Base-by-base conservation (phyloP, 768 basidiomycete species). In the Hygrophoropsis aurantiaca region DNA sequence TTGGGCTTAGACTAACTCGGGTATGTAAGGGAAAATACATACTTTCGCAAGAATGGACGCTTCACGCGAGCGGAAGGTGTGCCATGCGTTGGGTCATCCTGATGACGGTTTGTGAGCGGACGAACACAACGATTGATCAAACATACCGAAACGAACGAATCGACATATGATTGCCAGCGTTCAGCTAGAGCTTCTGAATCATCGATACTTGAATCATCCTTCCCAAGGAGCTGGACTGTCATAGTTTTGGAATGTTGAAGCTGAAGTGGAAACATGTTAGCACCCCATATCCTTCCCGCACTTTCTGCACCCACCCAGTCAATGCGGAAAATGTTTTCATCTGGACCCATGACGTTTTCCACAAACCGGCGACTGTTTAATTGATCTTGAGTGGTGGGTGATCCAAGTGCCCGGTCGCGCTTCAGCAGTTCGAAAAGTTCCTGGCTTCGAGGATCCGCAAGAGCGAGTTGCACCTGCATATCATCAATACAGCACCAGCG, bases 151-250 rank as follows among this genome's bases (percentile, higher is more conserved):
- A 86, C 83, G 60, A 79, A 91, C 0, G 86, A 81, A 44, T 89
- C 84, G 44, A 91, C 79, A 60, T 91, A 91, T 0, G 78, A 70
- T 54, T 89, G 84, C 89, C 89, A 92, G 33, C 88, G 75, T 4
- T 82, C 85, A 10, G 82, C 85, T 46, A 86, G 65, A 15, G 85
- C 82, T 56, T 90, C 88, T 0, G 85, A 80, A 57, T 91, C 87
- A 49, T 90, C 87, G 26, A 80, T 77, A 49, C 75, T 81, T 11
- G 81, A 79, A 56, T 89, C 87, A 43, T 90, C 89, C 58, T 90
- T 90, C 11, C 87, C 87, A 44, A 90, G 78, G 20, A 91, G 66
- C 60, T 90, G 87, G 43, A 88, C 69, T 0, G 86, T 85, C 68
- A 87, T 77, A 25, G 72, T 79, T 57, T 81, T 87, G 8, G 79